Evolutionary conservation across 306 rosid species (phyloP), one percentile per base, ranked within the genome.

Genomic region (Corylus avellana): DNA sequence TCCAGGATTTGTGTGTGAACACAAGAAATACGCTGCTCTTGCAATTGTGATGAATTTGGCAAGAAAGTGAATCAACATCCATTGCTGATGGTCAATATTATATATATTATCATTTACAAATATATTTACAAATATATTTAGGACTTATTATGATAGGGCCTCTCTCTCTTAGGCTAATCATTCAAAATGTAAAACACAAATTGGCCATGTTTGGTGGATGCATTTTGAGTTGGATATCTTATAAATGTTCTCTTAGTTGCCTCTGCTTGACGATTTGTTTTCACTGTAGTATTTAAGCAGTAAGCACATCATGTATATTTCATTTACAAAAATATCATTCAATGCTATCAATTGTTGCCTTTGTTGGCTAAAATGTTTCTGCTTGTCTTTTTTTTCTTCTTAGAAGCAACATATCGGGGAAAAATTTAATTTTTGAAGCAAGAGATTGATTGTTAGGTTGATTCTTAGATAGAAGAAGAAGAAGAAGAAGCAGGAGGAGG

Each of bases 1-100:
- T 92, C 97, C 22, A 92, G 85, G 79, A 90, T 86, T 90, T 92
- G 97, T 0, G 97, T 86, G 80, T 92, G 97, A 74, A 90, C 97
- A 32, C 94, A 92, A 8, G 97, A 92, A 80, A 92, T 92, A 84
- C 94, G 87, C 97, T 92, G 97, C 83, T 86, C 86, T 84, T 86
- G 79, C 80, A 78, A 75, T 78, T 87, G 78, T 49, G 47, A 84
- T 72, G 75, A 84, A 84, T 79, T 85, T 75, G 58, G 64, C 44
- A 54, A 85, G 50, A 32, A 75, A 79, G 20, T 12, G 13, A 12
- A 55, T 32, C 62, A 78, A 44, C 58, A 75, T 44, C 29, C 71
- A 66, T 68, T 72, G 46, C 55, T 55, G 42, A 73, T 7, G 70
- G 55, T 73, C 25, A 61, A 27, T 61, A 12, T 61, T 61, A 27